A percentile compares a stretch with the other conserved stretches of the same genome.
phyloP scores from a whole-genome alignment of 331 rosid species.

The Dryas integrifolia region DNA sequence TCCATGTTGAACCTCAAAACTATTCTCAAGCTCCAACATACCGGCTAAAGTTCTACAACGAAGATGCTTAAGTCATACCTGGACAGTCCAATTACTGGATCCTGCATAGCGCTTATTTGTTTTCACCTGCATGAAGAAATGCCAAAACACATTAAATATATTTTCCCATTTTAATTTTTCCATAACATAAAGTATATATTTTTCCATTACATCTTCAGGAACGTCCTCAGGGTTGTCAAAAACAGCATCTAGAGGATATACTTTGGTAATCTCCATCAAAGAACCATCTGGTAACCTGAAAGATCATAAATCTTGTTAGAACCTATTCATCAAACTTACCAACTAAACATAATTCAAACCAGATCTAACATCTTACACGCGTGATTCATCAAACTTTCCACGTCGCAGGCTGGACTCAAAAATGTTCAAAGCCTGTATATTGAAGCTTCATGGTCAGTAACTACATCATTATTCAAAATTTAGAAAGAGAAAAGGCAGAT shows the following conservation, averaged over 20 bases:
- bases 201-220: slow-evolving; percentile 79
- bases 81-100: slow-evolving; percentile 81
- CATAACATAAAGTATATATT: slow-evolving; percentile 2
- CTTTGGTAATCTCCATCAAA: slow-evolving; percentile 77
- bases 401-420: slow-evolving; percentile 91
- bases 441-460: slow-evolving; percentile 24
- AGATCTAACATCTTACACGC: slow-evolving; percentile 44
- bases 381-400: slow-evolving; percentile 89
- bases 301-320: slow-evolving; percentile 27
- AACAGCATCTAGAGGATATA: slow-evolving; percentile 93
- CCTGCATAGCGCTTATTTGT: slow-evolving; percentile 91
- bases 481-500: slow-evolving; percentile 1
- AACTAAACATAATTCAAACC: slow-evolving; percentile 2
- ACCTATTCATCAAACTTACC: slow-evolving; percentile 16
- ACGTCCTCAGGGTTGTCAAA: slow-evolving; percentile 84
- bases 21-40: not conserved
- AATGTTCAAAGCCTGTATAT: slow-evolving; percentile 79
- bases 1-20: not conserved
- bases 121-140: slow-evolving; percentile 53
- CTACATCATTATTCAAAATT: slow-evolving; percentile 10
- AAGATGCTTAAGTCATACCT: slow-evolving; percentile 41
- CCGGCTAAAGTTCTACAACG: not conserved
- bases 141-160: not conserved
- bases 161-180: not conserved
- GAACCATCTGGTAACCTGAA: slow-evolving; percentile 88